Evolutionary conservation across 2,329 filamentous ascomycete genomes (phyloP), one percentile per base, ranked within the genome.

Genomic region (Claviceps lovelessii): DNA sequence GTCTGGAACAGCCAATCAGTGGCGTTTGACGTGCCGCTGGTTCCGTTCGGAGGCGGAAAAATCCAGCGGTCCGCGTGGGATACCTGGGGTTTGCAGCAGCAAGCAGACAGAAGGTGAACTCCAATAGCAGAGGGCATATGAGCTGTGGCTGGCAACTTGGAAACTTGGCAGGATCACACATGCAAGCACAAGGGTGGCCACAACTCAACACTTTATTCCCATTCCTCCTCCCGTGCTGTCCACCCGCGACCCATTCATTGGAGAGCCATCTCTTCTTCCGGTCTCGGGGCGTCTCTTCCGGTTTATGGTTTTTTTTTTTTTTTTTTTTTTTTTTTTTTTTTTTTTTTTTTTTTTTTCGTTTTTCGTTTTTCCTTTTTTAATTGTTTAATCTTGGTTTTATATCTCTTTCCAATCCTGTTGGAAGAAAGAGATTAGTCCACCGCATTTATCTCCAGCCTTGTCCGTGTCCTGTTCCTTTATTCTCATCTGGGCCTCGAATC

Each of bases 11-110:
- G n/a, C 47, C 47, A 49, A 49, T 37, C 47, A 49, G 29, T 7
- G 47, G 15, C 47, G n/a, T 9, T n/a, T 37, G 35, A 13, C 35
- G 35, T 37, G 35, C 7, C 10, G 23, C 15, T 33, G 39, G 10
- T 37, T 37, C 19, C 51, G 23, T 41, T 49, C 53, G 53, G 53
- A 51, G 52, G 42, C 53, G 53, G 53, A 54, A 54, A 47, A 54
- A 54, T 47, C 17, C 8, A 41, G 53, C 49, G 29, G 53, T 37
- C 53, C 53, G 53, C 31, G 47, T 46, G 45, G 45, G 45, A 15
- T 23, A 3, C 23, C 23, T 23, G 23, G 23, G 23, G 23, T 2
- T 23, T 3, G 23, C 23, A 23, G 23, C 23, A 23, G 23, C 23
- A 23, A 23, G 23, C 23, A 23, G 23, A 23, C 11, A 13, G 35